Conservation (phyloP, 495 filamentous ascomycete species). For the Penicillium argentinense region DNA sequence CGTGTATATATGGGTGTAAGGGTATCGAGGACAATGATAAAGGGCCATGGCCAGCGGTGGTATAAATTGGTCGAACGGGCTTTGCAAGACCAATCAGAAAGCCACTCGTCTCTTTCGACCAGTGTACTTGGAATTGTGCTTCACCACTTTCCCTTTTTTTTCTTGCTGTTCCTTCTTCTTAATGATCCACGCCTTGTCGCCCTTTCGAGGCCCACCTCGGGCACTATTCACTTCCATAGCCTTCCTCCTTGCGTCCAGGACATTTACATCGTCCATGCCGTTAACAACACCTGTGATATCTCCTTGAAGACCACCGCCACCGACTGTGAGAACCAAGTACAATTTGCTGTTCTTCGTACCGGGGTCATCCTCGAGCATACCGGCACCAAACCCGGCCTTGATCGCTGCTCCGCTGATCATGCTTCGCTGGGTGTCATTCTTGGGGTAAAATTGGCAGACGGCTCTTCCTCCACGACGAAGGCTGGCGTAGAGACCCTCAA, state of each 20-base stretch:
- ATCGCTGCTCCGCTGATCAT: constrained; percentile 91
- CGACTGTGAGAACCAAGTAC: constrained; percentile 92
- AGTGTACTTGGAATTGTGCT: constrained; percentile 86
- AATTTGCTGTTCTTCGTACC: constrained; percentile 93
- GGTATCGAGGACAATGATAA: constrained; percentile 1
- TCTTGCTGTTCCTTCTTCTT: constrained; percentile 96
- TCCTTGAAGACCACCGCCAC: constrained; percentile 68
- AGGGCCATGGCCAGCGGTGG: too few relatives aligned
- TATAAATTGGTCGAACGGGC: too few relatives aligned
- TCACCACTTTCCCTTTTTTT: constrained; percentile 90
- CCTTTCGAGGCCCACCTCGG: constrained; percentile 63
- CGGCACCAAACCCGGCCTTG: constrained; percentile 92
- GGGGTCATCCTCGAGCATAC: constrained; percentile 90
- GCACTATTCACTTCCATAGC: constrained; percentile 43
- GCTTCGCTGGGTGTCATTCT: constrained; percentile 83
- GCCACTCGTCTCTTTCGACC: constrained; percentile 74
- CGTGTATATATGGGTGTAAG: not conserved
- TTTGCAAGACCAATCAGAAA: too few relatives aligned
- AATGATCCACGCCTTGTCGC: constrained; percentile 86
- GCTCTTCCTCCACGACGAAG: constrained; percentile 83
- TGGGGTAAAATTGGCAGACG: constrained; percentile 97
- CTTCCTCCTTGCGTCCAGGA: constrained; percentile 69
- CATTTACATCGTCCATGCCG: constrained; percentile 82
- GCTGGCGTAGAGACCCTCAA: constrained; percentile 85
- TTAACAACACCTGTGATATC: constrained; percentile 86